phyloP scores from a whole-genome alignment of 768 basidiomycete genomes.

The Tephrocybe rancida region DNA sequence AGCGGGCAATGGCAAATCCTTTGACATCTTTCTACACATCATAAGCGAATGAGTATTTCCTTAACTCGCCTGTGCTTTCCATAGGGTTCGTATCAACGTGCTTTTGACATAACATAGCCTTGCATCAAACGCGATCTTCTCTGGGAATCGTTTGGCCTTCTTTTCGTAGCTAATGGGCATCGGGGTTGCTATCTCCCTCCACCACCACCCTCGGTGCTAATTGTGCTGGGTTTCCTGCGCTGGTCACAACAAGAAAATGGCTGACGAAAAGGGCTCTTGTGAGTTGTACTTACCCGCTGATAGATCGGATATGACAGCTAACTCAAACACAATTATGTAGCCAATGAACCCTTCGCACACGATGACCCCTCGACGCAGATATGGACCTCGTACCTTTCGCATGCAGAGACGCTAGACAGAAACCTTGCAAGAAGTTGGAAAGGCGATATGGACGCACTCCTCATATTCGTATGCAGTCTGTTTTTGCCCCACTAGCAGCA shows the following conservation, averaged over 20 bases:
- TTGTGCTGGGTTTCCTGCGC: no score
- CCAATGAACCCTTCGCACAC: slow-evolving; percentile 11
- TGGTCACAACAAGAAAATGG: background rate
- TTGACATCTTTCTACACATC: no score
- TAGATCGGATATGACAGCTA: no score
- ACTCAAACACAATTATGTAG: background rate
- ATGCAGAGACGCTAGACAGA: slow-evolving; percentile 34
- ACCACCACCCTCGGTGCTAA: no score
- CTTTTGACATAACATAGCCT: no score
- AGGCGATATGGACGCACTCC: slow-evolving; percentile 41
- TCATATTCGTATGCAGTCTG: slow-evolving; percentile 40
- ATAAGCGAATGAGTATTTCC: no score
- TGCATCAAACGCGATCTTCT: no score
- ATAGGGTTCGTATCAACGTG: no score
- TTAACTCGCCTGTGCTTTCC: no score
- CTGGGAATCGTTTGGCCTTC: no score
- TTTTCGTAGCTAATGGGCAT: background rate
- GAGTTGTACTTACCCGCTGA: background rate
- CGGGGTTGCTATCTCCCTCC: no score
- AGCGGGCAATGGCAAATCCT: no score
- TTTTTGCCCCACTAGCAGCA: background rate
- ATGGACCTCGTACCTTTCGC: slow-evolving; percentile 38
- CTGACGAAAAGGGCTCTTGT: slow-evolving; percentile 3
- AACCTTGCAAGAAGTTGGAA: slow-evolving; percentile 38
- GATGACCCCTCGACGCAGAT: slow-evolving; percentile 39